phyloP scores from a whole-genome alignment of 805 yeast genomes.

The Metschnikowia corniflorae region DNA sequence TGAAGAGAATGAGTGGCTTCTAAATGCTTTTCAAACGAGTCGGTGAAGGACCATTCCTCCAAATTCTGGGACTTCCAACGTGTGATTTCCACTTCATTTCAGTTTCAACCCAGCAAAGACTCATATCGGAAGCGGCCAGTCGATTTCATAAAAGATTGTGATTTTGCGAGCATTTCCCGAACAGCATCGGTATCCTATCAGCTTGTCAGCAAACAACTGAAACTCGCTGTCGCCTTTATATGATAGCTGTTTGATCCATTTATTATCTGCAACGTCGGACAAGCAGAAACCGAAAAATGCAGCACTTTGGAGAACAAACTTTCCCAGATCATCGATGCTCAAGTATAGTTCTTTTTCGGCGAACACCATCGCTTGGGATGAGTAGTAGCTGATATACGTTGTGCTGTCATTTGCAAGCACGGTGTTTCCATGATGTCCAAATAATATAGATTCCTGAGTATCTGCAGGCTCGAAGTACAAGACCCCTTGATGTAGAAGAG shows the following conservation, averaged over 20 bases:
- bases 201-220: slow-evolving; percentile 1
- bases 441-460: neutral
- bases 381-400: neutral
- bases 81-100: no score
- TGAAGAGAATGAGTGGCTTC: no score
- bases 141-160: neutral
- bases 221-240: neutral
- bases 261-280: neutral
- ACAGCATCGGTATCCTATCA: neutral
- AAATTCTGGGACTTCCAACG: no score
- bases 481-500: neutral
- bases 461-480: neutral
- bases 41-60: no score
- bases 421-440: neutral
- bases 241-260: slow-evolving; percentile 1
- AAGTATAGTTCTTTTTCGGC: neutral
- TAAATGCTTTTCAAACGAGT: no score
- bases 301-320: neutral
- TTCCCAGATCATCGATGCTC: neutral
- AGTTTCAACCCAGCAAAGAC: no score
- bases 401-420: neutral
- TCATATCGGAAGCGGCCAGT: slow-evolving; percentile 2
- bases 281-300: neutral
- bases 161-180: neutral
- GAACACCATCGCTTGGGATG: neutral